phyloP scores from a whole-genome alignment of 192 early-diverging fungal species.

The Coemansia sp. region DNA sequence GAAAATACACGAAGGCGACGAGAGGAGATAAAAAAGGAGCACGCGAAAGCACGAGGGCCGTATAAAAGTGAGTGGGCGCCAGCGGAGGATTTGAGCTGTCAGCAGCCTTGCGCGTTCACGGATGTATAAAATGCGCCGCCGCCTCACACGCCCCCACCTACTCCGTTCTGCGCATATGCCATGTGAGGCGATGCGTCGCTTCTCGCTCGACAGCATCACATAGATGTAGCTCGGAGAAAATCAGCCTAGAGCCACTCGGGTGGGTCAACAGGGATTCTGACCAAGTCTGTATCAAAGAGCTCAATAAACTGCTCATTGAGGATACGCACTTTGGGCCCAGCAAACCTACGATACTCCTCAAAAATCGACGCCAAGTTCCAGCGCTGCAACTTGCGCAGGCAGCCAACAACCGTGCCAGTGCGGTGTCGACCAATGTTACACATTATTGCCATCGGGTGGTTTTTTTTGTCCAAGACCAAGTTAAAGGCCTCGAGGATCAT shows the following conservation, averaged over 20 bases:
- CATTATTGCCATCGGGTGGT: slow-evolving; percentile 97
- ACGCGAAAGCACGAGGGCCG: background rate
- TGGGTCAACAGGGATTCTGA: slow-evolving; percentile 73
- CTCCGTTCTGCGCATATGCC: background rate
- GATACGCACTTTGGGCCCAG: slow-evolving; percentile 94
- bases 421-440: slow-evolving; percentile 97
- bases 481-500: slow-evolving; percentile 88
- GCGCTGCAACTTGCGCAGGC: slow-evolving; percentile 92
- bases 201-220: background rate
- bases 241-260: slow-evolving; percentile 65
- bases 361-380: slow-evolving; percentile 99
- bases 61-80: background rate
- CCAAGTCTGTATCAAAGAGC: slow-evolving; percentile 96
- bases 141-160: background rate
- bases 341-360: slow-evolving; percentile 96
- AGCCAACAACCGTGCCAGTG: slow-evolving; percentile 98
- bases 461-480: slow-evolving; percentile 78
- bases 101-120: background rate
- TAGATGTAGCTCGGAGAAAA: background rate
- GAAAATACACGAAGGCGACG: background rate
- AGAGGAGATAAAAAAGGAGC: background rate
- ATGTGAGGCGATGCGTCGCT: background rate
- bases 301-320: slow-evolving; percentile 95
- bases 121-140: background rate
- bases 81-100: background rate